Evolutionary conservation across 2,329 filamentous ascomycete species (phyloP).

Genomic region (Calonectria pteridis): DNA sequence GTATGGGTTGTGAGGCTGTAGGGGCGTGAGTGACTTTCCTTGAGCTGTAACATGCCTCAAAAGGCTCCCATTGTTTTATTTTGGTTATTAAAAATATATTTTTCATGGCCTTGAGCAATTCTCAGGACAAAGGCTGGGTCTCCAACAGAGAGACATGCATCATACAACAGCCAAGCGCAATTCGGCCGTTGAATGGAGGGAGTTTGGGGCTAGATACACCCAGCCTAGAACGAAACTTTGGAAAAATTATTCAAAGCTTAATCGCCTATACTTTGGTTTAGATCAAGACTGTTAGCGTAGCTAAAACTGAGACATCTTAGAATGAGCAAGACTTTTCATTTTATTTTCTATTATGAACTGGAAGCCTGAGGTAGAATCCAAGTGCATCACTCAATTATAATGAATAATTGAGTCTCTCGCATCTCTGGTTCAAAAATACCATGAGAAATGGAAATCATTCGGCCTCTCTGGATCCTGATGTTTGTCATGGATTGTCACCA

Average conservation of each 20-base stretch:
- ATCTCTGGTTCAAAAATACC: neutral
- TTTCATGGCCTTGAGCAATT: neutral
- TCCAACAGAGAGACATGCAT: neutral
- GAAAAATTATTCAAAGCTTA: neutral
- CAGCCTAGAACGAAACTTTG: neutral
- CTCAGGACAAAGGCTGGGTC: too few species aligned
- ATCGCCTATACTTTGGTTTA: neutral
- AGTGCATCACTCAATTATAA: neutral
- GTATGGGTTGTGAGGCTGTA: too few species aligned
- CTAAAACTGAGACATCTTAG: neutral
- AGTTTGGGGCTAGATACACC: neutral
- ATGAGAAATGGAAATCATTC: neutral
- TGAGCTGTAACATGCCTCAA: neutral
- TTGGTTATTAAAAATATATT: neutral
- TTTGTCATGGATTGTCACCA: neutral
- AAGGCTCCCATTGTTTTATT: neutral
- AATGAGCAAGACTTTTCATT: neutral
- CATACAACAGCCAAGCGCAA: too few species aligned
- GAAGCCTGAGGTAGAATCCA: neutral
- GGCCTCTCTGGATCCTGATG: neutral
- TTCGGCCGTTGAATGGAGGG: neutral
- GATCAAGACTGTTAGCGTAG: neutral
- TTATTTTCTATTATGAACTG: neutral
- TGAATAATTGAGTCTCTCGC: neutral
- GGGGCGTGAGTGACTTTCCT: too few species aligned